A percentile compares a stretch with the other conserved stretches of the same genome.
Evolutionary conservation across 192 early-diverging fungal genomes (phyloP).

Genomic region (Anaeromyces robustus): DNA sequence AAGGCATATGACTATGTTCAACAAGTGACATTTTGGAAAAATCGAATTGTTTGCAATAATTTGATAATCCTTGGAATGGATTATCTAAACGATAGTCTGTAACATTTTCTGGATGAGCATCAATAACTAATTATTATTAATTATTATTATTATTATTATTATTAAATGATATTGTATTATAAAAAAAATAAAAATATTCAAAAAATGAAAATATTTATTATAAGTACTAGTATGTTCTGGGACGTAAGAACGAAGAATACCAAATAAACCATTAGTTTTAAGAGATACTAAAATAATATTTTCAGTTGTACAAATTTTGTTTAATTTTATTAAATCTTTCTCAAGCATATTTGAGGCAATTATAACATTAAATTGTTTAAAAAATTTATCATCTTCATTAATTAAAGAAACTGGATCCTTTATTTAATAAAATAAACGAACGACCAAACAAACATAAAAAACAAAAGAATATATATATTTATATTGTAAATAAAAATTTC

Average conservation of each 20-base stretch:
- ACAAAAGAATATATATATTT: too few species aligned
- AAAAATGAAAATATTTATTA: background rate
- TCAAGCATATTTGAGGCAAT: slow-evolving; percentile 50
- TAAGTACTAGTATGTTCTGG: slow-evolving; percentile 70
- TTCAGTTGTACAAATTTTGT: slow-evolving; percentile 39
- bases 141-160: background rate
- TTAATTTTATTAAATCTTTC: slow-evolving; percentile 30
- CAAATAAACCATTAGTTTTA: slow-evolving; percentile 58
- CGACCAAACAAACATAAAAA: too few species aligned
- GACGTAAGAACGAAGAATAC: slow-evolving; percentile 46
- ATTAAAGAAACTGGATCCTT: slow-evolving; percentile 30
- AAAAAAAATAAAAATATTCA: too few species aligned
- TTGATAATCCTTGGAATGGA: slow-evolving; percentile 58
- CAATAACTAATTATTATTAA: slow-evolving; percentile 47
- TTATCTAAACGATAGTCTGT: slow-evolving; percentile 66
- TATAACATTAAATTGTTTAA: slow-evolving; percentile 57
- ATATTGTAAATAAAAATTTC: too few species aligned
- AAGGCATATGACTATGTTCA: slow-evolving; percentile 71
- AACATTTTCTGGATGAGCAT: slow-evolving; percentile 64
- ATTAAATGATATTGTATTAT: too few species aligned
- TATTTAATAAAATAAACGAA: background rate
- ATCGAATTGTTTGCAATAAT: slow-evolving; percentile 48
- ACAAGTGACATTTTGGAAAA: slow-evolving; percentile 45
- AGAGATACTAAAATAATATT: slow-evolving; percentile 56
- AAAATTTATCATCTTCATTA: slow-evolving; percentile 29